Conservation (phyloP, 257 asterid genomes). For the Paulownia fortunei region DNA sequence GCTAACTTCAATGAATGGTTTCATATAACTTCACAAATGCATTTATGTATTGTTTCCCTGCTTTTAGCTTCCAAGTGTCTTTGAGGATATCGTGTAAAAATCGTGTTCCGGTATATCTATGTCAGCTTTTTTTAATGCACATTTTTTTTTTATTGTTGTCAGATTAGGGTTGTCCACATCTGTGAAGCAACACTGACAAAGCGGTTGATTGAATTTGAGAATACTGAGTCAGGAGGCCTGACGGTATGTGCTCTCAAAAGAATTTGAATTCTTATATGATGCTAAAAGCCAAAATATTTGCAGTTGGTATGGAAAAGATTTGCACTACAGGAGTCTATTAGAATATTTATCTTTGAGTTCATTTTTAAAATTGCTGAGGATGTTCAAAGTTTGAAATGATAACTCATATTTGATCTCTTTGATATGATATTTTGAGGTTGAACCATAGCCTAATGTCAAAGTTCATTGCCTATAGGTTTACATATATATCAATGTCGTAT, state of each 20-base stretch:
- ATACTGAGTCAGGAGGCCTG: constrained; percentile 81
- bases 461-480: neutral
- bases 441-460: neutral
- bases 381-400: neutral
- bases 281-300: constrained; percentile 1
- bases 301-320: neutral
- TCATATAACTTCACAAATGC: too few relatives aligned
- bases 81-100: constrained; percentile 16
- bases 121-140: constrained; percentile 21
- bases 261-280: constrained; percentile 6
- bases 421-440: neutral
- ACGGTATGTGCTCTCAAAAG: constrained; percentile 56
- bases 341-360: neutral
- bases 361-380: neutral
- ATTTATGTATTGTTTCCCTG: constrained; percentile 9
- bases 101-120: neutral
- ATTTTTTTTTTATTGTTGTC: constrained; percentile 28
- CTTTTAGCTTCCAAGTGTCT: neutral
- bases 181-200: constrained; percentile 88
- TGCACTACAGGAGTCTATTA: neutral
- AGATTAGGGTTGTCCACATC: constrained; percentile 84
- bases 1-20: neutral
- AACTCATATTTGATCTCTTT: neutral
- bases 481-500: neutral
- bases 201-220: constrained; percentile 90